Percentiles rank a stretch among this genome's conserved stretches.
phyloP scores from a whole-genome alignment of 441 rosid genomes.

The Raphanus hybrid region DNA sequence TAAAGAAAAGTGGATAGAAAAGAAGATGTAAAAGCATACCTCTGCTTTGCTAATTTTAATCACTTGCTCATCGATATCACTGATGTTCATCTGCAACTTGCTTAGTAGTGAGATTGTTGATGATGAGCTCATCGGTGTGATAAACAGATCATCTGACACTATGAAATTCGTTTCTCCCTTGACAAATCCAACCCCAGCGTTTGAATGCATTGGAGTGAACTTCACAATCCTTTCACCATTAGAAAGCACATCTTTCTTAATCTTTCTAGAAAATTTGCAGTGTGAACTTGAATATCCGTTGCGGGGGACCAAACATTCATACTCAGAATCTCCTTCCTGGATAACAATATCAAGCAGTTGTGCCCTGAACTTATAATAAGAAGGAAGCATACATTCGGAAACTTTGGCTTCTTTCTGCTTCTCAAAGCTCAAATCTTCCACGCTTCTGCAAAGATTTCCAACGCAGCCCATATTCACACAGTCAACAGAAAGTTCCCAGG shows the following conservation, averaged over 20 bases:
- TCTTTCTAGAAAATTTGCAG: not conserved
- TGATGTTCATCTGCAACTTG: constrained; percentile 23
- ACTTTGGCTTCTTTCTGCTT: not conserved
- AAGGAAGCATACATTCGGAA: constrained; percentile 22
- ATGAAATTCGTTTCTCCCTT: constrained; percentile 25
- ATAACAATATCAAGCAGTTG: constrained; percentile 22
- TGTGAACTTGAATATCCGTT: not conserved
- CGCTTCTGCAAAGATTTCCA: not conserved
- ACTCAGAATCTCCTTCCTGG: not conserved
- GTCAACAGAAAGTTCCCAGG: not conserved
- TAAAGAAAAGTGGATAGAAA: not conserved
- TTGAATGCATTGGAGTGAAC: not conserved
- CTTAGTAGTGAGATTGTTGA: constrained; percentile 16
- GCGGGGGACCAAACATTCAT: constrained; percentile 4
- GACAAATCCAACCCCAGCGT: constrained; percentile 9
- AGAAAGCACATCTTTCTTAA: not conserved
- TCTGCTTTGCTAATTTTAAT: constrained; percentile 27
- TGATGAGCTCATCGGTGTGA: constrained; percentile 26
- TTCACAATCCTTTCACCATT: not conserved
- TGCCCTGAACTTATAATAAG: not conserved
- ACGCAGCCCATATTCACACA: not conserved
- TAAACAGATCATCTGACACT: constrained; percentile 25
- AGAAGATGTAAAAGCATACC: not conserved
- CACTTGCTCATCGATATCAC: constrained; percentile 19
- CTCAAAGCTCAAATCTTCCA: constrained; percentile 17